Conservation (phyloP, 176 grass and related monocot genomes). For the Aegilops umbellulata region DNA sequence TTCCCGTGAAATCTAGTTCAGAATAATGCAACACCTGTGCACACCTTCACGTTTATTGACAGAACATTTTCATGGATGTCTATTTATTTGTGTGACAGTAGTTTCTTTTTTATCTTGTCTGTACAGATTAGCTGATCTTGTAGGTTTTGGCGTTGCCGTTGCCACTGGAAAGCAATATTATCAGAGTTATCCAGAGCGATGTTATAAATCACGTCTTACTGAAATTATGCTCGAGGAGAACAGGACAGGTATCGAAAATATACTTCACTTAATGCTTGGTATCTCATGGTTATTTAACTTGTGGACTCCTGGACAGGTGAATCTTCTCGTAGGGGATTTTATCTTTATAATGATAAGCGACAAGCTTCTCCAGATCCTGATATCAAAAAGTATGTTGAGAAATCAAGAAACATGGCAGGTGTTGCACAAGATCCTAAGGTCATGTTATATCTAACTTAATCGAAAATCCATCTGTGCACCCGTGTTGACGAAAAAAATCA, state of each 20-base stretch:
- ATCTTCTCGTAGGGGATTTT: constrained; percentile 69
- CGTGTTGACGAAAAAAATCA: no score
- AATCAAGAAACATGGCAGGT: constrained; percentile 69
- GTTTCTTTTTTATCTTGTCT: constrained; percentile 26
- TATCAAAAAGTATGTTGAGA: constrained; percentile 67
- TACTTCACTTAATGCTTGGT: neutral
- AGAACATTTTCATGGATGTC: neutral
- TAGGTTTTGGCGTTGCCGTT: constrained; percentile 65
- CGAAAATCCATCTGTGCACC: no score
- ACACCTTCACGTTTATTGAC: neutral
- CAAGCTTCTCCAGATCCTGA: constrained; percentile 60
- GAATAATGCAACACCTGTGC: neutral
- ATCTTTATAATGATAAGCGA: constrained; percentile 65
- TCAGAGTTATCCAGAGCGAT: constrained; percentile 60
- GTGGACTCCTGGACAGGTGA: constrained; percentile 47
- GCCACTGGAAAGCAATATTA: constrained; percentile 62
- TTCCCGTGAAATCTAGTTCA: constrained; percentile 9
- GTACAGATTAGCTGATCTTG: constrained; percentile 68
- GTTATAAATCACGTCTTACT: constrained; percentile 68
- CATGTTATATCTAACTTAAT: constrained; percentile 30
- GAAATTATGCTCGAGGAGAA: constrained; percentile 69
- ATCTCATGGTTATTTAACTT: constrained; percentile 28
- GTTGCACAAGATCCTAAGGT: constrained; percentile 63
- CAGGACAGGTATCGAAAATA: constrained; percentile 45
- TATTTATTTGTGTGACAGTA: constrained; percentile 13